Evolutionary conservation across 225 moss, liverwort and hornwort species (phyloP).

Genomic region (Bryum argenteum): DNA sequence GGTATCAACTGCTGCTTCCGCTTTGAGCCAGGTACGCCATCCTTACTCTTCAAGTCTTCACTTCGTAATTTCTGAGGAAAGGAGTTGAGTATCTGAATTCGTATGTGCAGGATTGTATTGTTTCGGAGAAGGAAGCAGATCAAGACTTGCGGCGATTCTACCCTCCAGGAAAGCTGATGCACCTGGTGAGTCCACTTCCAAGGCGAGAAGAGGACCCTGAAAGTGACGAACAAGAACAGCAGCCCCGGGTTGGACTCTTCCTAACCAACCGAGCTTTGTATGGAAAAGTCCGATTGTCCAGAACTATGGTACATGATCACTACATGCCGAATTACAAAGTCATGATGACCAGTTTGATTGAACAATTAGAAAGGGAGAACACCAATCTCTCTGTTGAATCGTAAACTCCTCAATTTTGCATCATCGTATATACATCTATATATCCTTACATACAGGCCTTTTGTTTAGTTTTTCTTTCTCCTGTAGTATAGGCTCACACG

Average conservation of each 20-base stretch:
- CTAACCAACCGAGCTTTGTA: slow-evolving; percentile 81
- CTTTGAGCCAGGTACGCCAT: slow-evolving; percentile 59
- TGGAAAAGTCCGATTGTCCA: slow-evolving; percentile 90
- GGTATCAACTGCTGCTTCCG: slow-evolving; percentile 67
- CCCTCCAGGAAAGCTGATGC: slow-evolving; percentile 79
- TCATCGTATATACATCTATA: not conserved
- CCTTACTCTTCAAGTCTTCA: no score
- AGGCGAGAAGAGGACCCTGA: slow-evolving; percentile 31
- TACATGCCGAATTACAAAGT: slow-evolving; percentile 95
- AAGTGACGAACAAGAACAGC: slow-evolving; percentile 37
- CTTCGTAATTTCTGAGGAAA: not conserved
- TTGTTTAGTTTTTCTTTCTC: not conserved
- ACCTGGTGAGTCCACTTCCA: slow-evolving; percentile 70
- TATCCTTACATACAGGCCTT: not conserved
- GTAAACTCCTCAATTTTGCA: not conserved
- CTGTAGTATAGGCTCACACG: not conserved
- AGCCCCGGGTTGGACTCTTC: slow-evolving; percentile 67
- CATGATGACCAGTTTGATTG: slow-evolving; percentile 70
- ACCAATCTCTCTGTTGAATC: not conserved
- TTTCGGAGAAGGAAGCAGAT: slow-evolving; percentile 60
- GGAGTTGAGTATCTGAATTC: not conserved
- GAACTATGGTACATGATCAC: slow-evolving; percentile 98
- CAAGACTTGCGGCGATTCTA: slow-evolving; percentile 73
- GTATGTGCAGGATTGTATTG: slow-evolving; percentile 55
- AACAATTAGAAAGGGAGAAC: slow-evolving; percentile 49